Evolutionary conservation across 257 asterid genomes (phyloP).

Genomic region (Ballota nigra): DNA sequence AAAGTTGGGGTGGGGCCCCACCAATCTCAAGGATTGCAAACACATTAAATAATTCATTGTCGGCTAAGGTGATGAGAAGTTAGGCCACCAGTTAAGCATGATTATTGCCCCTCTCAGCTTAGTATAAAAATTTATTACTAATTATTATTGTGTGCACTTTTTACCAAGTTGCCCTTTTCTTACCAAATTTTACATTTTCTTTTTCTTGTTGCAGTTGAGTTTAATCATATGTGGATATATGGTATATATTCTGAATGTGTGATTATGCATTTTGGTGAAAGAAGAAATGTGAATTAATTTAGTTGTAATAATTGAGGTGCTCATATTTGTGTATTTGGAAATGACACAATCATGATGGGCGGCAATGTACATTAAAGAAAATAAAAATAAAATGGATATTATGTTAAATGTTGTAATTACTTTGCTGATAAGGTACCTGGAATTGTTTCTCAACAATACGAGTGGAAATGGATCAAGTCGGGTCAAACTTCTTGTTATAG

Average conservation of each 20-base stretch:
- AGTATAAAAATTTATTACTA: not conserved
- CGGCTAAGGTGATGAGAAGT: constrained; percentile 44
- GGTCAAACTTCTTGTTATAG: too few relatives aligned
- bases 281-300: too few relatives aligned
- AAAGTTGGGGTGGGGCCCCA: constrained; percentile 44
- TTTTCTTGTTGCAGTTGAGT: not conserved
- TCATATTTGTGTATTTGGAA: not conserved
- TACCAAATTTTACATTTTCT: not conserved
- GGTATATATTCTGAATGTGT: not conserved
- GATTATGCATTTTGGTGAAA: not conserved
- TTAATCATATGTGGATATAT: not conserved
- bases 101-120: constrained; percentile 19
- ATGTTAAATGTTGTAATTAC: too few relatives aligned
- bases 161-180: constrained; percentile 19
- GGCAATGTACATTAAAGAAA: too few relatives aligned
- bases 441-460: too few relatives aligned
- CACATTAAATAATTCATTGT: constrained; percentile 40
- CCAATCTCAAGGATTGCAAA: constrained; percentile 32
- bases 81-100: constrained; percentile 49
- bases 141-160: constrained; percentile 12
- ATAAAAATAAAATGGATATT: too few relatives aligned
- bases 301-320: not conserved
- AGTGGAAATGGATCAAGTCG: too few relatives aligned
- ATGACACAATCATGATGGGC: not conserved
- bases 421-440: too few relatives aligned